Base-by-base conservation (phyloP, 495 filamentous ascomycete genomes). In the Pyrenula aspistea region DNA sequence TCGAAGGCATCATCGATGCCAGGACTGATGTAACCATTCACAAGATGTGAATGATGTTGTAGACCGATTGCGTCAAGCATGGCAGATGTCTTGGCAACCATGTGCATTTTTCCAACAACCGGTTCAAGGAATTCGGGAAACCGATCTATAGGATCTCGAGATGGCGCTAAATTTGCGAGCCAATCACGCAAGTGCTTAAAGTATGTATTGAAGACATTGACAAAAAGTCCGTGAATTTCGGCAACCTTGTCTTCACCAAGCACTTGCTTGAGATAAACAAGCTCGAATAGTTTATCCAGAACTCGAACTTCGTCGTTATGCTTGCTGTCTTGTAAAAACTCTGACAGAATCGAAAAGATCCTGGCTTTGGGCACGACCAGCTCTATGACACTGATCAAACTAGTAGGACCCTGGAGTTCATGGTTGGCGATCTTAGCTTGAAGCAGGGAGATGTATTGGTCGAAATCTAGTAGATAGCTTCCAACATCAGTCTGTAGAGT, bases 81-180 rank as follows among this genome's bases (percentile, higher is more conserved):
- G 15, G 93, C 82, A 58, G 90, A 84, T 62, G 84, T 93, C 65
- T 96, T 96, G 0, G 93, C 92, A 2, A 88, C 84, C 0, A 82
- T 89, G 57, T 95, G 89, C 22, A 96, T 87, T 57, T 81, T 86
- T 12, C 73, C 66, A 1, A 81, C 81, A 1, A 83, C 78, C 1
- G 82, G 74, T 47, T 83, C 80, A 4, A 96, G 74, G 57, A 96
- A 95, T 2, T 68, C 76, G 0, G 91, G 92, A 10, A 85, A 81
- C 61, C 84, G 81, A 1, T 87, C 67, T 0, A 80, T 79, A 22
- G 62, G 56, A 22, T 80, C 68, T 4, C 79, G 1, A 96, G 68
- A 12, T 77, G 73, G 61, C 83, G 95, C 66, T 85, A 86, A 55
- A 86, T 74, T 59, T 84, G 78, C 92, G 91, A 98, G 93, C 93